Conservation (phyloP, 768 basidiomycete genomes). For the Lactarius trivialis region DNA sequence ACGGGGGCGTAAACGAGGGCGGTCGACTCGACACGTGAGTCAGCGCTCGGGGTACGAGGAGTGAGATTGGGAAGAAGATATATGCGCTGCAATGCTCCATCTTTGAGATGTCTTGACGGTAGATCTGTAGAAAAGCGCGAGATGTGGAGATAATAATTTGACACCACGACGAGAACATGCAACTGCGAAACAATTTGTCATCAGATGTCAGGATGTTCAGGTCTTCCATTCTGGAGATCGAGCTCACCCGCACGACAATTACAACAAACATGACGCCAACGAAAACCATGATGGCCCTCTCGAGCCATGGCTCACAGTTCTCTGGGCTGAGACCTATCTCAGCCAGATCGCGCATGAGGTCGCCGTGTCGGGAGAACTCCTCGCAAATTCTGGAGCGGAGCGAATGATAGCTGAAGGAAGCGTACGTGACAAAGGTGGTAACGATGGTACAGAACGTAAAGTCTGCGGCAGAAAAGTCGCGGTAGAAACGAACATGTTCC, state of each 20-base stretch:
- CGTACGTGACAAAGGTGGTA: slow-evolving; percentile 50
- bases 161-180: slow-evolving; percentile 69
- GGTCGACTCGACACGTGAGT: slow-evolving; percentile 1
- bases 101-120: slow-evolving; percentile 19
- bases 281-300: slow-evolving; percentile 53
- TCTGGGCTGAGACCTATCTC: slow-evolving; percentile 71
- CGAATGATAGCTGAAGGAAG: slow-evolving; percentile 46
- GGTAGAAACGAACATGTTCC: slow-evolving; percentile 68
- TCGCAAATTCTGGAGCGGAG: slow-evolving; percentile 63
- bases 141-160: slow-evolving; percentile 56
- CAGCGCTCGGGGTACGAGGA: slow-evolving; percentile 25
- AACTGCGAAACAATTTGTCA: slow-evolving; percentile 37
- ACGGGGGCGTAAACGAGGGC: slow-evolving; percentile 66
- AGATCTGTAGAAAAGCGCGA: slow-evolving; percentile 35
- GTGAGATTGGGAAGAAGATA: slow-evolving; percentile 48
- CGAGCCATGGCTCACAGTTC: slow-evolving; percentile 77
- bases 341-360: slow-evolving; percentile 61
- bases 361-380: slow-evolving; percentile 67
- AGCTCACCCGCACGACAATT: slow-evolving; percentile 59
- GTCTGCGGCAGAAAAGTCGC: slow-evolving; percentile 76
- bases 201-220: neutral
- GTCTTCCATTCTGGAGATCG: slow-evolving; percentile 1
- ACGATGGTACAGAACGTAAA: slow-evolving; percentile 62
- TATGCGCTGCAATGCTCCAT: slow-evolving; percentile 47
- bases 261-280: slow-evolving; percentile 54